Conservation (phyloP, 1,284 basidiomycete species). For the Moesziomyces globuligerus region DNA sequence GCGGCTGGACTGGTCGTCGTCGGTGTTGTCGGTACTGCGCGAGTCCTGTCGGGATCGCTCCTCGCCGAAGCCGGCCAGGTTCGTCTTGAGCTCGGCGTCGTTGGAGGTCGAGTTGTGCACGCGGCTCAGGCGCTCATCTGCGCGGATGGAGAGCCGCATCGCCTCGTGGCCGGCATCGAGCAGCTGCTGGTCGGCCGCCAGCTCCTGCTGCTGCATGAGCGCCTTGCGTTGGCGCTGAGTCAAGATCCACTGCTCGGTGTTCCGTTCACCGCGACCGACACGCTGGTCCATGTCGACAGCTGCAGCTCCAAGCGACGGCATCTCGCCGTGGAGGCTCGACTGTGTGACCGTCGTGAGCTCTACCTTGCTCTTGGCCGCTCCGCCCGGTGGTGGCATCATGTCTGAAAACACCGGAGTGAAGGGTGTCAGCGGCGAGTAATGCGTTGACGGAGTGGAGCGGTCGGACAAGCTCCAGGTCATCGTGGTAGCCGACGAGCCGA, state of each 20-base stretch:
- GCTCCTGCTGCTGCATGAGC: slow-evolving; percentile 29
- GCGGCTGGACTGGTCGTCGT: slow-evolving; percentile 16
- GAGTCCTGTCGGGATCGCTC: slow-evolving; percentile 30
- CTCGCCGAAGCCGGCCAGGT: slow-evolving; percentile 1
- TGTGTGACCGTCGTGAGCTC: not conserved
- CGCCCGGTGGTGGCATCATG: slow-evolving; percentile 10
- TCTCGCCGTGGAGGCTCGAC: too few relatives aligned
- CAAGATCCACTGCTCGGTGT: slow-evolving; percentile 45
- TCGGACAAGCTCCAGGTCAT: slow-evolving; percentile 41
- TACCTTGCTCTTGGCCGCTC: not conserved
- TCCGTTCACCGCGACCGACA: slow-evolving; percentile 13
- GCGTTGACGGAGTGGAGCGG: slow-evolving; percentile 39
- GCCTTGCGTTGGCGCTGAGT: slow-evolving; percentile 35
- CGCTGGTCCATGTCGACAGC: slow-evolving; percentile 1
- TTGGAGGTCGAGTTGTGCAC: not conserved
- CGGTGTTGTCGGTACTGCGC: slow-evolving; percentile 27
- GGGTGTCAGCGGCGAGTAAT: slow-evolving; percentile 46
- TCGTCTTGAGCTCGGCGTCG: not conserved
- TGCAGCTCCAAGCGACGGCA: slow-evolving; percentile 14
- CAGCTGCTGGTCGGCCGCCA: slow-evolving; percentile 19
- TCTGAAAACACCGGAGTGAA: slow-evolving; percentile 55
- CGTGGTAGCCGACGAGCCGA: slow-evolving; percentile 23
- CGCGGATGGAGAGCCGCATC: slow-evolving; percentile 27
- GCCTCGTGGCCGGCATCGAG: slow-evolving; percentile 13
- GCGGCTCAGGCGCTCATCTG: slow-evolving; percentile 22